Conservation (phyloP, 1,284 basidiomycete species). For the Bjerkandera adusta region DNA sequence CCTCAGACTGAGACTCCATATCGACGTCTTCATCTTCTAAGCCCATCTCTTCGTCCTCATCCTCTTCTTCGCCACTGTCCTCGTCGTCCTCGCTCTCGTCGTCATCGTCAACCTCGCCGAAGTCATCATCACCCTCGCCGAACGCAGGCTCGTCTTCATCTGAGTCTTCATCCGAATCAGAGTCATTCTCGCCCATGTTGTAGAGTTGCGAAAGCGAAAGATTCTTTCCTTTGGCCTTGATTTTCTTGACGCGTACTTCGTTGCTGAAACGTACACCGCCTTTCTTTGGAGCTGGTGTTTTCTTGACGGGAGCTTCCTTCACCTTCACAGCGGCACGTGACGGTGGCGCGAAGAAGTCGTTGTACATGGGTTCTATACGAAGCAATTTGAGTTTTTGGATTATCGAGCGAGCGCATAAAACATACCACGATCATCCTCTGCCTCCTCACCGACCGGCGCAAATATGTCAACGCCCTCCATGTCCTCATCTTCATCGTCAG, state of each 20-base stretch:
- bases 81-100: constrained; percentile 19
- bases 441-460: constrained; percentile 47
- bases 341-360: constrained; percentile 73
- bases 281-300: constrained; percentile 15
- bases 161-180: constrained; percentile 25
- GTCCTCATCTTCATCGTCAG: constrained; percentile 51
- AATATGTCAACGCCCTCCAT: constrained; percentile 69
- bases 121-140: constrained; percentile 20
- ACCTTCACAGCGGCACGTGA: constrained; percentile 17
- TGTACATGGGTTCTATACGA: constrained; percentile 58
- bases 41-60: constrained; percentile 19
- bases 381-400: neutral
- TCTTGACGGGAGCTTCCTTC: constrained; percentile 20
- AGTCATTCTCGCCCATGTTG: constrained; percentile 37
- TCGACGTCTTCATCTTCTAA: constrained; percentile 26
- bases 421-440: constrained; percentile 43
- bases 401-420: neutral
- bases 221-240: constrained; percentile 65
- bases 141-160: constrained; percentile 24
- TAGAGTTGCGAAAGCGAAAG: constrained; percentile 42
- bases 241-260: constrained; percentile 77
- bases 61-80: constrained; percentile 28
- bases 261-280: constrained; percentile 72
- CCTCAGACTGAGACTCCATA: constrained; percentile 26
- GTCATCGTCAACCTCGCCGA: constrained; percentile 22